Conservation (phyloP, 345 rosid genomes). For the Dimocarpus longan region DNA sequence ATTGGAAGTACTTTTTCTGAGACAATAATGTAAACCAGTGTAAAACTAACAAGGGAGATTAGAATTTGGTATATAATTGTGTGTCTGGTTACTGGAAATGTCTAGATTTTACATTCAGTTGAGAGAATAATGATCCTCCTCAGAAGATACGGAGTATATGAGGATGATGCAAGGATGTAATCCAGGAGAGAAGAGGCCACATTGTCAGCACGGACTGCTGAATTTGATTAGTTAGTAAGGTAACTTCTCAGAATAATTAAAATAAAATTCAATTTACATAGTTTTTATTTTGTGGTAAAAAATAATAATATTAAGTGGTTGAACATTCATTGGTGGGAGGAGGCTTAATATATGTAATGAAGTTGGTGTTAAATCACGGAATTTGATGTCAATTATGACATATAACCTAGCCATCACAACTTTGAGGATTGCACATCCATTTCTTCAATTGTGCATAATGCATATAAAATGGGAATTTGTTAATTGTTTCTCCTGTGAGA, state of each 20-base stretch:
- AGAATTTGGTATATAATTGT: too few species aligned
- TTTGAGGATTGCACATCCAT: neutral
- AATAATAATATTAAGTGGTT: too few species aligned
- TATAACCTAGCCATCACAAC: constrained; percentile 5
- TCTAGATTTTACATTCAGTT: neutral
- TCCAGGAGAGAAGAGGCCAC: too few species aligned
- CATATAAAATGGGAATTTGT: neutral
- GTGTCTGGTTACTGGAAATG: too few species aligned
- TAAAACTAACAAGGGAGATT: too few species aligned
- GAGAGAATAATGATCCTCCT: neutral
- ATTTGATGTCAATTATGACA: constrained; percentile 17
- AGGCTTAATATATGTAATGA: neutral
- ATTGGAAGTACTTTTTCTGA: too few species aligned
- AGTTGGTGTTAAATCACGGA: constrained; percentile 4
- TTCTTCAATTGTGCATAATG: neutral
- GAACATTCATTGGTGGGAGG: neutral
- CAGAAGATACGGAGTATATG: neutral
- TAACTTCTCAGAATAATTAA: too few species aligned
- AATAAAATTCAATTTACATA: too few species aligned
- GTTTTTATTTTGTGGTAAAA: too few species aligned
- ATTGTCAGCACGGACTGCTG: too few species aligned
- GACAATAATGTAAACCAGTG: too few species aligned
- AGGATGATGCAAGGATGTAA: neutral
- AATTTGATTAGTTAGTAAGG: too few species aligned
- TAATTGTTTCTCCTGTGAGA: neutral